These are phyloP conservation scores for Pichia sporocuriosa DNA, from an alignment of 805 yeast genomes.

Conservation along the genomic window DNA sequence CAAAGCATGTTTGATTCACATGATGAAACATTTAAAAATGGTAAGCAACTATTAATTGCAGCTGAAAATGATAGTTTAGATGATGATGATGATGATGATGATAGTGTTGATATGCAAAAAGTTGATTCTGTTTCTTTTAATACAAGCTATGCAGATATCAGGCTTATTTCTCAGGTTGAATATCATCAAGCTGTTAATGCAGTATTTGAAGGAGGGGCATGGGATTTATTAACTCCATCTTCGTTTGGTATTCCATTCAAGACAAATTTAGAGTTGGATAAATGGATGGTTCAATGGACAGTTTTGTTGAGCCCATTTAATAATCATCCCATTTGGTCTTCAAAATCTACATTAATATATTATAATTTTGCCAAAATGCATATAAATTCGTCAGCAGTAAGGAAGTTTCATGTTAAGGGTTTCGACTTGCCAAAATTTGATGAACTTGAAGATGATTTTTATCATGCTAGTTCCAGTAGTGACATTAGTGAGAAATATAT, in stretches of 20 bases:
- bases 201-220: slow-evolving; percentile 51
- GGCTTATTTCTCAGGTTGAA: slow-evolving; percentile 61
- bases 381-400: slow-evolving; percentile 46
- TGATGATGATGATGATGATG: background rate
- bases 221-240: slow-evolving; percentile 55
- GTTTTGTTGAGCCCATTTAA: slow-evolving; percentile 55
- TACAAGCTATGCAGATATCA: slow-evolving; percentile 38
- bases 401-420: slow-evolving; percentile 35
- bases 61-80: background rate
- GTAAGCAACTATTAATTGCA: slow-evolving; percentile 33
- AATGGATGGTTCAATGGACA: slow-evolving; percentile 80
- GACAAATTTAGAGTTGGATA: slow-evolving; percentile 59
- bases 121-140: background rate
- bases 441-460: slow-evolving; percentile 17
- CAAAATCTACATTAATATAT: slow-evolving; percentile 61
- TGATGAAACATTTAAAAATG: slow-evolving; percentile 39
- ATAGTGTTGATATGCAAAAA: background rate
- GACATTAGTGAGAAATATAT: too few species aligned
- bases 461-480: slow-evolving; percentile 25
- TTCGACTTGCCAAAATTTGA: slow-evolving; percentile 23
- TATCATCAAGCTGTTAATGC: slow-evolving; percentile 57
- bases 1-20: slow-evolving; percentile 45
- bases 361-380: slow-evolving; percentile 74
- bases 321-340: slow-evolving; percentile 51
- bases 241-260: slow-evolving; percentile 63